These are phyloP conservation scores for Terfezia claveryi DNA, from an alignment of 495 filamentous ascomycete genomes.

Conservation along the genomic window DNA sequence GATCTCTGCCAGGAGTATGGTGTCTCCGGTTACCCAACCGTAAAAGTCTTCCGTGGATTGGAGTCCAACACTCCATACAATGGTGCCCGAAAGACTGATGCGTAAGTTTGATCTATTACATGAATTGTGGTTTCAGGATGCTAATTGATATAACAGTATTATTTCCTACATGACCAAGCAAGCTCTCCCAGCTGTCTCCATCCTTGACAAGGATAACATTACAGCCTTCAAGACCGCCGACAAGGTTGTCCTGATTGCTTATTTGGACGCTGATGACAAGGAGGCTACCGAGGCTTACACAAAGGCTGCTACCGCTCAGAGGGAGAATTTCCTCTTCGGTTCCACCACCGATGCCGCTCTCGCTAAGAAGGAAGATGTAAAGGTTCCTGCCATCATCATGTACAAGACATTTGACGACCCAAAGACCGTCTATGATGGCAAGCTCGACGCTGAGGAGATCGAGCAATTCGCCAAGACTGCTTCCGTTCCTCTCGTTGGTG, in stretches of 20 bases:
- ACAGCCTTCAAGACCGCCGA: slow-evolving; percentile 95
- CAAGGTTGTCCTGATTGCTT: slow-evolving; percentile 86
- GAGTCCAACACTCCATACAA: slow-evolving; percentile 64
- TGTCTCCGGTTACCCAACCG: slow-evolving; percentile 90
- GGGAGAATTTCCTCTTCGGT: slow-evolving; percentile 84
- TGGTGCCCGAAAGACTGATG: slow-evolving; percentile 72
- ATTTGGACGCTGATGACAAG: slow-evolving; percentile 69
- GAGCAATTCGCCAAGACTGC: slow-evolving; percentile 62
- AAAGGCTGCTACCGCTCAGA: slow-evolving; percentile 55
- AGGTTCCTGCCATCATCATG: slow-evolving; percentile 66
- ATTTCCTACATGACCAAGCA: slow-evolving; percentile 99
- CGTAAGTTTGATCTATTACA: slow-evolving; percentile 33
- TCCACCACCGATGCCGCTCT: slow-evolving; percentile 59
- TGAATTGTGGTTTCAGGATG: background rate
- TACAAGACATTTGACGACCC: slow-evolving; percentile 99
- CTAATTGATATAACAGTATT: slow-evolving; percentile 38
- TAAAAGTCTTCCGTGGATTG: slow-evolving; percentile 95
- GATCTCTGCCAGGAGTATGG: slow-evolving; percentile 76
- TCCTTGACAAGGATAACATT: slow-evolving; percentile 52
- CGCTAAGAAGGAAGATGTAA: slow-evolving; percentile 75
- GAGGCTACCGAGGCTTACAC: slow-evolving; percentile 59
- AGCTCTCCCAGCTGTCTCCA: slow-evolving; percentile 75
- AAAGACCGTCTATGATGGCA: slow-evolving; percentile 61
- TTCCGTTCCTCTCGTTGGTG: slow-evolving; percentile 78
- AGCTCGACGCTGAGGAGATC: slow-evolving; percentile 56